These are phyloP conservation scores for Cylindrotheca closterium DNA, from an alignment of 108 stramenopile genomes.

Conservation along the genomic window DNA sequence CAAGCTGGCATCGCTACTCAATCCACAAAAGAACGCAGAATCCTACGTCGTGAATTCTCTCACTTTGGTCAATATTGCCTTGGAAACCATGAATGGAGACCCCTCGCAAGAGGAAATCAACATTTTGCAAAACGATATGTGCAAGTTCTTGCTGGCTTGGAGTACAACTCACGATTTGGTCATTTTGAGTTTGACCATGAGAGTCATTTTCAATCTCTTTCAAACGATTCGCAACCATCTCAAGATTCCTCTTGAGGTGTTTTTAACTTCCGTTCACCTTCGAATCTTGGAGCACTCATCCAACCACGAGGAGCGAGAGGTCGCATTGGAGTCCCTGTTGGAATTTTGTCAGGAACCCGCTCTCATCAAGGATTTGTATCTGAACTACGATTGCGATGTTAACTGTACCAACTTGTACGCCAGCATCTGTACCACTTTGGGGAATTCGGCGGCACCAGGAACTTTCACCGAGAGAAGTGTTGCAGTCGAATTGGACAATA, in stretches of 20 bases:
- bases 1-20: conserved; percentile 76
- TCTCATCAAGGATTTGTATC: conserved; percentile 92
- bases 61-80: conserved; percentile 90
- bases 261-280: conserved; percentile 89
- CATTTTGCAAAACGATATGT: conserved; percentile 90
- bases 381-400: conserved; percentile 98
- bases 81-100: conserved; percentile 80
- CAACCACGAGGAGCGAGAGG: conserved; percentile 81
- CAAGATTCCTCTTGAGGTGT: conserved; percentile 97
- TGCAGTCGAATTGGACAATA: conserved; percentile 20
- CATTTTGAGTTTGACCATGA: conserved; percentile 82
- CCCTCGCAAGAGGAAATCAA: conserved; percentile 43
- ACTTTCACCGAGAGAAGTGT: conserved; percentile 10
- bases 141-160: conserved; percentile 85
- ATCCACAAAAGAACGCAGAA: conserved; percentile 76
- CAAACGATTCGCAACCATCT: conserved; percentile 92
- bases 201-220: conserved; percentile 97
- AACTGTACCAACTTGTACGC: conserved; percentile 95
- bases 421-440: conserved; percentile 65
- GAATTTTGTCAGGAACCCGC: conserved; percentile 94
- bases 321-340: conserved; percentile 91
- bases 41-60: conserved; percentile 72
- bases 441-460: conserved; percentile 49
- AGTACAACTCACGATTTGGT: conserved; percentile 83
- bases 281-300: conserved; percentile 57